Evolutionary conservation across 202 grass and related monocot species (phyloP).

Genomic region (Tripidium arundinaceum): DNA sequence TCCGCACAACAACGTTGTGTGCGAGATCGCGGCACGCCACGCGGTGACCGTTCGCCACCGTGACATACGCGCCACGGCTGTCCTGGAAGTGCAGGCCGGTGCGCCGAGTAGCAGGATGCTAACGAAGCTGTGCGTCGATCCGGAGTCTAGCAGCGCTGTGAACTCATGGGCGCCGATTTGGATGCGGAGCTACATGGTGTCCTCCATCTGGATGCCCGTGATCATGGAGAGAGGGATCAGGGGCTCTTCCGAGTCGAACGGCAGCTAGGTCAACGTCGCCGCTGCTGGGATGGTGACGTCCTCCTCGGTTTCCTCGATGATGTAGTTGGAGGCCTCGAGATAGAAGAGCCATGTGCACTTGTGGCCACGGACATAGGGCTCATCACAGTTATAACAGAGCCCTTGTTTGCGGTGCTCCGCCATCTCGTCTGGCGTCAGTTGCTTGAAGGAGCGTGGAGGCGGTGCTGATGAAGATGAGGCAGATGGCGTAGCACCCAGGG

Average conservation of each 20-base stretch:
- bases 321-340: neutral
- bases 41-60: neutral
- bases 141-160: neutral
- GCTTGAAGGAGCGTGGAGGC: neutral
- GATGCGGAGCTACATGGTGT: neutral
- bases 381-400: neutral
- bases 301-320: neutral
- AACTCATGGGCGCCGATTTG: neutral
- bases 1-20: too few species aligned
- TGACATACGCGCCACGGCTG: fast-evolving
- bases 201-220: neutral
- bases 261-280: too few species aligned
- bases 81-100: neutral
- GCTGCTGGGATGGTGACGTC: too few species aligned
- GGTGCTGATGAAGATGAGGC: too few species aligned
- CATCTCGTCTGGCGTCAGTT: neutral
- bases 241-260: neutral
- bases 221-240: neutral
- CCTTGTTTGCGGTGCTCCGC: neutral
- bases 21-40: too few species aligned
- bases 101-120: neutral
- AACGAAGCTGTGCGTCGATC: neutral
- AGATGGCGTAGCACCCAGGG: too few species aligned
- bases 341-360: neutral
- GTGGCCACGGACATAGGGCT: neutral